phyloP scores from a whole-genome alignment of 2,329 filamentous ascomycete genomes.

The Penicillium sp. region DNA sequence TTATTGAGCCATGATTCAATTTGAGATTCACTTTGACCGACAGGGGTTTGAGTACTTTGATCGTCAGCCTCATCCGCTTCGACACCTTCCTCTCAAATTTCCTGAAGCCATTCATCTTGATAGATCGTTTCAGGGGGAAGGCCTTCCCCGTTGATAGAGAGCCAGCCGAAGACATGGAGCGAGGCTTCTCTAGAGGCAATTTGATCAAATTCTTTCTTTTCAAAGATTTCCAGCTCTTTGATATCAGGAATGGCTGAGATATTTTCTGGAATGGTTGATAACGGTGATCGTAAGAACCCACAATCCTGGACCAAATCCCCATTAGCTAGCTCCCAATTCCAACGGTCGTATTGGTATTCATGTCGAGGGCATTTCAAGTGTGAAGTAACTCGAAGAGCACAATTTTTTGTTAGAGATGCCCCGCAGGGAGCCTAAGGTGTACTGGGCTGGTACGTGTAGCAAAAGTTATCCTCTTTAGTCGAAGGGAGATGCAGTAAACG shows the following conservation, averaged over 20 bases:
- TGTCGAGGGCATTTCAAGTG: slow-evolving; percentile 20
- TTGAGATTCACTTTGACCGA: neutral
- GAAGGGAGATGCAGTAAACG: slow-evolving; percentile 18
- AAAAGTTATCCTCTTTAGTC: slow-evolving; percentile 16
- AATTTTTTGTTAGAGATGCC: slow-evolving; percentile 3
- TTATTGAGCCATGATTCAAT: no score
- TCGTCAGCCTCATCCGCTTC: neutral
- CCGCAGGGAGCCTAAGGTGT: slow-evolving; percentile 19
- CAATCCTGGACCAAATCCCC: slow-evolving; percentile 8
- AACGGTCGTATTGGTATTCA: slow-evolving; percentile 16
- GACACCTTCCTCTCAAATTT: slow-evolving; percentile 7
- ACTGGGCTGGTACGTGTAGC: neutral
- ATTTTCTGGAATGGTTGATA: neutral
- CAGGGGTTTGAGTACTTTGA: no score
- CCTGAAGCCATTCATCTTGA: slow-evolving; percentile 21
- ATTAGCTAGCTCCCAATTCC: slow-evolving; percentile 13
- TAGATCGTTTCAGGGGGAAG: slow-evolving; percentile 22
- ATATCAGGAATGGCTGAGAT: neutral
- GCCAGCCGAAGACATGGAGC: slow-evolving; percentile 25
- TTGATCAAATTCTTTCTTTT: slow-evolving; percentile 15
- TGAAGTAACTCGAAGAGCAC: slow-evolving; percentile 18
- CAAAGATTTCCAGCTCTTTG: neutral
- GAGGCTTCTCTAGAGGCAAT: slow-evolving; percentile 23
- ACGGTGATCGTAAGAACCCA: slow-evolving; percentile 3
- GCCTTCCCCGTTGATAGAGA: slow-evolving; percentile 22